A percentile compares a stretch with the other conserved stretches of the same genome.
phyloP scores from a whole-genome alignment of 2,329 filamentous ascomycete genomes.

The Helicocarpus griseus region DNA sequence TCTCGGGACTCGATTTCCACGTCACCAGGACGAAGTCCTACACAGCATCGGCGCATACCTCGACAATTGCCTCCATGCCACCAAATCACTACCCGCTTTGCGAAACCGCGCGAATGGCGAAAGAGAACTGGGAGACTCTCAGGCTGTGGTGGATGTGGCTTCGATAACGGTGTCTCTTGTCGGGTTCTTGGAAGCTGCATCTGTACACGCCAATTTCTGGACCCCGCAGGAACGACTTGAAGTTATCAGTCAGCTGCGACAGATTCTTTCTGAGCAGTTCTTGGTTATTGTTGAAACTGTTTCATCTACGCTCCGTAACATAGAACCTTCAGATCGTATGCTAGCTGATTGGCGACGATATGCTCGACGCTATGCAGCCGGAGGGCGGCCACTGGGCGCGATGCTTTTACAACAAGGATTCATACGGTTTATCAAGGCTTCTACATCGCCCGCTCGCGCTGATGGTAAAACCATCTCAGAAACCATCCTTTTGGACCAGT shows the following conservation, averaged over 20 bases:
- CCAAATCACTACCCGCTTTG: slow-evolving; percentile 46
- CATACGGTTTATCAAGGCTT: slow-evolving; percentile 71
- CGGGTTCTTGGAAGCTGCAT: slow-evolving; percentile 77
- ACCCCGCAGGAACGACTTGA: slow-evolving; percentile 60
- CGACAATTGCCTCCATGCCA: slow-evolving; percentile 56
- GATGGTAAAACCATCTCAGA: slow-evolving; percentile 51
- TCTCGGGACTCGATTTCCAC: slow-evolving; percentile 62
- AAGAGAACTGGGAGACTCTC: slow-evolving; percentile 24
- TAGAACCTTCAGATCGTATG: slow-evolving; percentile 53
- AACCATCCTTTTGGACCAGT: slow-evolving; percentile 61
- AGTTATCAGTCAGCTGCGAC: slow-evolving; percentile 61
- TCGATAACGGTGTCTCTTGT: slow-evolving; percentile 77
- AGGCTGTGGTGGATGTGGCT: slow-evolving; percentile 59
- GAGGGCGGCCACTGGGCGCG: slow-evolving; percentile 73
- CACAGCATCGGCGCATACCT: slow-evolving; percentile 64
- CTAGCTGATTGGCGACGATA: slow-evolving; percentile 83
- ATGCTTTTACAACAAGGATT: slow-evolving; percentile 87
- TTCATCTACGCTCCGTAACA: slow-evolving; percentile 80
- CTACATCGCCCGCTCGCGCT: slow-evolving; percentile 62
- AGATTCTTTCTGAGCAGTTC: slow-evolving; percentile 73
- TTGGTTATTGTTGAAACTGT: slow-evolving; percentile 80
- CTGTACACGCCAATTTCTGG: slow-evolving; percentile 75
- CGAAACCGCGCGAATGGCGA: slow-evolving; percentile 47
- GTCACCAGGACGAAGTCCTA: slow-evolving; percentile 56
- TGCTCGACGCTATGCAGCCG: slow-evolving; percentile 68